Evolutionary conservation across 2,329 filamentous ascomycete species (phyloP).

Genomic region (Calonectria leucothoes): DNA sequence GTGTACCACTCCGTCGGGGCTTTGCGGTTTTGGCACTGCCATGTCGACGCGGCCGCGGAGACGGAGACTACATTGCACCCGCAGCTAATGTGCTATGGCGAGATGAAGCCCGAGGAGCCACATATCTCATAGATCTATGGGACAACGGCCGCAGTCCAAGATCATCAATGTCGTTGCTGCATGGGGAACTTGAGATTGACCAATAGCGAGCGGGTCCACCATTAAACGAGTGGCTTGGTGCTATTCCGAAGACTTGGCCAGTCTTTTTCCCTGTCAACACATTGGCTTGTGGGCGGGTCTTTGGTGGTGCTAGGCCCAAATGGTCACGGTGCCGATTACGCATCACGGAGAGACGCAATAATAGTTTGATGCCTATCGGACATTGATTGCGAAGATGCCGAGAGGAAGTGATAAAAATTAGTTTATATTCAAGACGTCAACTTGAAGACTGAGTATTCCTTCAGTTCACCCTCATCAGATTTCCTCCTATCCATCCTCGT

Average conservation of each 20-base stretch:
- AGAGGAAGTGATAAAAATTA: neutral
- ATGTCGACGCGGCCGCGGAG: neutral
- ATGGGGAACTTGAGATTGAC: neutral
- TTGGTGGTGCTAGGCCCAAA: neutral
- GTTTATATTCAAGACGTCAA: neutral
- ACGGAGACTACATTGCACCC: neutral
- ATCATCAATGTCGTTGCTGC: neutral
- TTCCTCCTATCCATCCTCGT: neutral
- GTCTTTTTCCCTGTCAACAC: neutral
- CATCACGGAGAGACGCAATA: neutral
- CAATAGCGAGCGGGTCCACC: no score
- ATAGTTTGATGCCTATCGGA: neutral
- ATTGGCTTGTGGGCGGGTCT: neutral
- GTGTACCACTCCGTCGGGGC: neutral
- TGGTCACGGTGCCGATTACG: neutral
- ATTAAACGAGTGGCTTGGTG: neutral
- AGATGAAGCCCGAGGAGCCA: neutral
- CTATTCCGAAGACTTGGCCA: neutral
- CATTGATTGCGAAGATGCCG: neutral
- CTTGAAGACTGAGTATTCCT: neutral
- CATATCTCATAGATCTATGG: neutral
- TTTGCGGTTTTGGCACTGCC: neutral
- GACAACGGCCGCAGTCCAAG: no score
- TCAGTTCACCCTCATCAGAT: neutral
- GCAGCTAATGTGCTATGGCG: neutral